A percentile compares a stretch with the other conserved stretches of the same genome.
Evolutionary conservation across 495 filamentous ascomycete species (phyloP).

Genomic region (Sphaerosporella brunnea): DNA sequence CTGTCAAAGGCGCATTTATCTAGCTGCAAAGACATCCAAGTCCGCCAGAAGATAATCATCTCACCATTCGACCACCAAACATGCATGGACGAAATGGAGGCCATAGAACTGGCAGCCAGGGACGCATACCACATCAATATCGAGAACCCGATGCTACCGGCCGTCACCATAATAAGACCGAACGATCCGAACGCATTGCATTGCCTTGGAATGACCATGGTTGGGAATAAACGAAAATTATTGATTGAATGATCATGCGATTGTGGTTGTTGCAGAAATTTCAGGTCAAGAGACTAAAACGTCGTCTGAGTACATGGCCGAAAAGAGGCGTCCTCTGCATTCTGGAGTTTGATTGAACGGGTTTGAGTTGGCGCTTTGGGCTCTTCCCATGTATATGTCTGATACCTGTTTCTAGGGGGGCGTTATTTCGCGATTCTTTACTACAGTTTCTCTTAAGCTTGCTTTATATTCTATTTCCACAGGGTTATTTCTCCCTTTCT

Average conservation of each 20-base stretch:
- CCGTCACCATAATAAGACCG: slow-evolving; percentile 61
- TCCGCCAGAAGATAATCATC: slow-evolving; percentile 88
- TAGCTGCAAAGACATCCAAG: slow-evolving; percentile 71
- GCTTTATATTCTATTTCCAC: not conserved
- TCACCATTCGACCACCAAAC: slow-evolving; percentile 88
- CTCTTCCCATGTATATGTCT: not conserved
- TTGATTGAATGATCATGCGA: slow-evolving; percentile 56
- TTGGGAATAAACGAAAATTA: slow-evolving; percentile 70
- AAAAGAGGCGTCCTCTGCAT: not conserved
- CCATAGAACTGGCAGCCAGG: slow-evolving; percentile 85
- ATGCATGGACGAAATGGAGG: slow-evolving; percentile 96
- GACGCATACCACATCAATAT: slow-evolving; percentile 73
- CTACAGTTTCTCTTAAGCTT: not conserved
- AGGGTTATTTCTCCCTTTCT: not conserved
- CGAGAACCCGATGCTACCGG: slow-evolving; percentile 75
- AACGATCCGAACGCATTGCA: slow-evolving; percentile 58
- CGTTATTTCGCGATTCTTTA: not conserved
- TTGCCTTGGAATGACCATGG: slow-evolving; percentile 64
- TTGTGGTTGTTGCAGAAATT: not conserved
- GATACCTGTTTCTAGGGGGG: not conserved
- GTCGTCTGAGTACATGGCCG: not conserved
- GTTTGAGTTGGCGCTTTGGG: not conserved
- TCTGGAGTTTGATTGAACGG: not conserved
- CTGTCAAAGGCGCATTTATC: slow-evolving; percentile 61
- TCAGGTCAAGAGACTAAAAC: too few species aligned